Percentiles rank a stretch among this genome's conserved stretches.
These are phyloP conservation scores for Lichtheimia ornata DNA, from an alignment of 371 early-diverging fungal genomes.

Conservation along the genomic window DNA sequence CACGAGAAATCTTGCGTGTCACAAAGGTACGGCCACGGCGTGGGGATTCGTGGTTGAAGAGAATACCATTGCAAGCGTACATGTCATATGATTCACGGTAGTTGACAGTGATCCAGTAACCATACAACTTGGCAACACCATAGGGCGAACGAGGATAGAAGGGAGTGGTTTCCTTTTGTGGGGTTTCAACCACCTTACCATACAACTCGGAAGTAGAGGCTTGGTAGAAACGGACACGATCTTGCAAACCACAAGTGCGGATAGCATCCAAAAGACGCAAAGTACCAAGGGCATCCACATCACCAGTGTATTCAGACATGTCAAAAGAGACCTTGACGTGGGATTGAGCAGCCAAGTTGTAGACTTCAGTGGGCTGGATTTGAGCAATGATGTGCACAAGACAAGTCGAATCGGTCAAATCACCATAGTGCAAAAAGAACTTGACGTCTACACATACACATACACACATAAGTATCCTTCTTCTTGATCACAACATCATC, in stretches of 20 bases:
- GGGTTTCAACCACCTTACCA: constrained; percentile 82
- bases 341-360: constrained; percentile 80
- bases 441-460: constrained; percentile 52
- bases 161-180: constrained; percentile 84
- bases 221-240: constrained; percentile 82
- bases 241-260: constrained; percentile 73
- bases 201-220: constrained; percentile 83
- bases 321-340: constrained; percentile 91
- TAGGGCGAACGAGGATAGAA: constrained; percentile 89
- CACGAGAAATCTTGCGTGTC: constrained; percentile 82
- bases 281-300: constrained; percentile 85
- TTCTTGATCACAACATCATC: neutral
- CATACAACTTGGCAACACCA: constrained; percentile 85
- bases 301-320: constrained; percentile 88
- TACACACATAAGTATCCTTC: neutral
- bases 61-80: constrained; percentile 85
- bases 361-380: constrained; percentile 79
- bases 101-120: constrained; percentile 82
- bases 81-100: constrained; percentile 84
- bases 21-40: constrained; percentile 85
- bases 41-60: constrained; percentile 89
- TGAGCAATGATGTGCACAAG: constrained; percentile 77
- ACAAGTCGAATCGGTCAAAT: constrained; percentile 83
- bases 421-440: constrained; percentile 85
- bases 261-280: constrained; percentile 82